Conservation (phyloP, 192 early-diverging fungal genomes). For the Backusella circina region DNA sequence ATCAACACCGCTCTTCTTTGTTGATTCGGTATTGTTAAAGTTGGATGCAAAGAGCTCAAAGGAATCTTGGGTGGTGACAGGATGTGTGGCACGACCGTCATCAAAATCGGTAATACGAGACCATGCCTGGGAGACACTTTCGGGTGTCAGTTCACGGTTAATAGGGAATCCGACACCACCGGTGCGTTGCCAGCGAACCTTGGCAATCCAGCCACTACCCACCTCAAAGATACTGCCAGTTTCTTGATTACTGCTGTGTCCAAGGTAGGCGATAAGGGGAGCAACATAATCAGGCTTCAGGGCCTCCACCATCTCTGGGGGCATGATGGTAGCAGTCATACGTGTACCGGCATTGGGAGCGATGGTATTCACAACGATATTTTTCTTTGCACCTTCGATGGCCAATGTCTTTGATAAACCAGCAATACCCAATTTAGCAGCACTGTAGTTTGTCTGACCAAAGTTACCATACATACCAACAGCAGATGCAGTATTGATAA, state of each 20-base stretch:
- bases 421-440: conserved; percentile 87
- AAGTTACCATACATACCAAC: conserved; percentile 95
- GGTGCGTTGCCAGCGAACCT: conserved; percentile 95
- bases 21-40: conserved; percentile 61
- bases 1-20: conserved; percentile 51
- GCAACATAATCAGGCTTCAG: conserved; percentile 97
- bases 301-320: conserved; percentile 90
- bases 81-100: conserved; percentile 92
- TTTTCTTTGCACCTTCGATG: conserved; percentile 83
- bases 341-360: conserved; percentile 96
- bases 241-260: conserved; percentile 72
- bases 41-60: conserved; percentile 81
- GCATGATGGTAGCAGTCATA: conserved; percentile 97
- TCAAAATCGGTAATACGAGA: conserved; percentile 85
- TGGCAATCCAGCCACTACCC: conserved; percentile 90
- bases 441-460: conserved; percentile 52
- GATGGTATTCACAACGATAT: conserved; percentile 92
- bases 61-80: conserved; percentile 73
- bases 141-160: conserved; percentile 77
- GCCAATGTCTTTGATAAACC: conserved; percentile 91
- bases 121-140: conserved; percentile 81
- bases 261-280: conserved; percentile 88
- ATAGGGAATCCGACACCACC: conserved; percentile 93
- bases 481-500: conserved; percentile 93
- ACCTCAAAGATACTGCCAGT: conserved; percentile 95